These are phyloP conservation scores for Solanum megistacrolobum DNA, from an alignment of 257 asterid genomes.

Conservation along the genomic window DNA sequence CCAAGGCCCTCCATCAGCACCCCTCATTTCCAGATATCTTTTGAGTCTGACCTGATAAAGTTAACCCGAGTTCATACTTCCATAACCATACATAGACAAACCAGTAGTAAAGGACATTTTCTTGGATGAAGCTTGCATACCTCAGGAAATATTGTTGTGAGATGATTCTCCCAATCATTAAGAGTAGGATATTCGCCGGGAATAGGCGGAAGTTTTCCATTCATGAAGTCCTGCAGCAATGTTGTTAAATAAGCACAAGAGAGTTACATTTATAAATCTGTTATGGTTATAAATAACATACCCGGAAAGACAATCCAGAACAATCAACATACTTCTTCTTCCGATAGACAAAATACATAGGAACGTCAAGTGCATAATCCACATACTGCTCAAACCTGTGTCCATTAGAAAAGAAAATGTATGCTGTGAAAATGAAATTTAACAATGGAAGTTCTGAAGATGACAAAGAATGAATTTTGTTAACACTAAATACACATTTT, in stretches of 20 bases:
- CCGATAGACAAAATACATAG: conserved; percentile 98
- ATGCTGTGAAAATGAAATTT: background rate
- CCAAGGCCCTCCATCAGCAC: conserved; percentile 99
- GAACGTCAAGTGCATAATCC: conserved; percentile 96
- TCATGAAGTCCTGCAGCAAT: conserved; percentile 71
- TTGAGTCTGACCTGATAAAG: conserved; percentile 84
- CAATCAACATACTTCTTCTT: conserved; percentile 68
- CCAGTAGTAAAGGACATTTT: background rate
- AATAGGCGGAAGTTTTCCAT: conserved; percentile 83
- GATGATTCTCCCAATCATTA: conserved; percentile 97
- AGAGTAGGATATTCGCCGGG: conserved; percentile 88
- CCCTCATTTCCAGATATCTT: conserved; percentile 97
- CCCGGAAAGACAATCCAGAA: conserved; percentile 91
- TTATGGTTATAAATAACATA: conserved; percentile 12
- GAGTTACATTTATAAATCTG: background rate
- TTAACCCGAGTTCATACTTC: background rate
- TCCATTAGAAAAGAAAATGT: conserved; percentile 11
- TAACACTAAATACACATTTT: background rate
- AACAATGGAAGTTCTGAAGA: background rate
- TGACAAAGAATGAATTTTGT: background rate
- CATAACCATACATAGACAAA: background rate
- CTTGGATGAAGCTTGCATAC: conserved; percentile 12
- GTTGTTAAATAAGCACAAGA: background rate
- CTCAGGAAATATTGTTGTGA: conserved; percentile 97
- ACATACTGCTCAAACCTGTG: conserved; percentile 93